phyloP scores from a whole-genome alignment of 352 stramenopile genomes.

The Pilasporangium apinafurcum region DNA sequence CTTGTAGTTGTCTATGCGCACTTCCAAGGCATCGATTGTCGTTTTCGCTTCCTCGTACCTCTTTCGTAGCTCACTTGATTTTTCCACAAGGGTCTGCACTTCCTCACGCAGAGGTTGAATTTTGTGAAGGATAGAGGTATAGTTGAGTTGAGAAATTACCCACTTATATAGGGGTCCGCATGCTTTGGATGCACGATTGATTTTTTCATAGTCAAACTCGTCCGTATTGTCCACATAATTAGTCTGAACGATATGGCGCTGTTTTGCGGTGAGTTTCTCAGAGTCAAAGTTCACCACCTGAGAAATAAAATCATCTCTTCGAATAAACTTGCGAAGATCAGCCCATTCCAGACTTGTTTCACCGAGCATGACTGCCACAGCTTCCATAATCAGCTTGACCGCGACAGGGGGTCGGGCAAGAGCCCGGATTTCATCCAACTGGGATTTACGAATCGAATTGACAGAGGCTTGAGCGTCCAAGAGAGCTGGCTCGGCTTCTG shows the following conservation, averaged over 20 bases:
- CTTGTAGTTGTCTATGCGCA: constrained; percentile 97
- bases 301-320: constrained; percentile 98
- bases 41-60: constrained; percentile 90
- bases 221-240: constrained; percentile 94
- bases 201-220: constrained; percentile 89
- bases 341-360: constrained; percentile 95
- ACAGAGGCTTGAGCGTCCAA: constrained; percentile 95
- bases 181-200: constrained; percentile 92
- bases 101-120: constrained; percentile 98
- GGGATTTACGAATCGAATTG: constrained; percentile 97
- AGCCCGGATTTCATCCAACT: constrained; percentile 98
- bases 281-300: constrained; percentile 99
- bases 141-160: constrained; percentile 98
- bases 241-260: constrained; percentile 93
- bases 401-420: constrained; percentile 93
- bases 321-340: constrained; percentile 97
- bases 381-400: constrained; percentile 96
- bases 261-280: constrained; percentile 92
- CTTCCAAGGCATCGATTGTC: constrained; percentile 94
- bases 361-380: constrained; percentile 97
- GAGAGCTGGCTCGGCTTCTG: constrained; percentile 97
- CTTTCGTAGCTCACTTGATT: constrained; percentile 88
- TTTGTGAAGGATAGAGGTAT: constrained; percentile 97
- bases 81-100: constrained; percentile 95
- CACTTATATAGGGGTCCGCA: constrained; percentile 99